Evolutionary conservation across 768 basidiomycete genomes (phyloP), one percentile per base, ranked within the genome.

Genomic region (Termitomyces sp.): DNA sequence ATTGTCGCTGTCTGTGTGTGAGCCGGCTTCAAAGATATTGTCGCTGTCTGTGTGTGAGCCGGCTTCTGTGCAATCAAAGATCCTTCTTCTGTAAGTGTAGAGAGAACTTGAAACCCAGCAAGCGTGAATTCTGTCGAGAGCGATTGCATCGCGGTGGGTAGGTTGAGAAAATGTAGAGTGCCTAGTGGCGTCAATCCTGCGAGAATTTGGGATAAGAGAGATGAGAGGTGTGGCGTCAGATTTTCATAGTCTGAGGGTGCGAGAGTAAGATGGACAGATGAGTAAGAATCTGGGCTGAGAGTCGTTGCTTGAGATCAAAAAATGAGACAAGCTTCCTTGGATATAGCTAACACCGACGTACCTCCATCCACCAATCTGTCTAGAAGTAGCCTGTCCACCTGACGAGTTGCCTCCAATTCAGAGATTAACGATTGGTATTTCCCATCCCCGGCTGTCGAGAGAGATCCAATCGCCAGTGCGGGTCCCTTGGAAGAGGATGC

Each of bases 291-390:
- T 12, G 82, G 66, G 9, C 74, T 62, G 59, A 92, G 72, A 17
- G 73, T 71, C 5, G 82, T 82, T 31, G 89, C 92, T 92, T 59
- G 23, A 12, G 41, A 35, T 52, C 34, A 29, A 47, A 49, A n/a
- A 57, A 53, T 63, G 17, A 61, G 60, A 42, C 32, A 51, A 45
- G 38, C 3, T 25, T 46, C 57, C 25, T 40, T 23, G 23, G 9
- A 44, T 40, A 6, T 29, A 35, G 35, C 9, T 17, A 19, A 29
- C 19, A 31, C 40, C 40, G 16, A 71, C 78, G 52, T 65, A 93
- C 92, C 92, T 75, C 82, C 81, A 70, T 91, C 92, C 16, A 92
- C 74, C 59, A 95, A 73, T 59, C 93, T 79, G 69, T 95, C 92
- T 29, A 94, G 73, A 75, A 95, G 83, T 67, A 92, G 86, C 65